Evolutionary conservation across 768 basidiomycete genomes (phyloP), one percentile per base, ranked within the genome.

Genomic region (Lenzites betulinus): DNA sequence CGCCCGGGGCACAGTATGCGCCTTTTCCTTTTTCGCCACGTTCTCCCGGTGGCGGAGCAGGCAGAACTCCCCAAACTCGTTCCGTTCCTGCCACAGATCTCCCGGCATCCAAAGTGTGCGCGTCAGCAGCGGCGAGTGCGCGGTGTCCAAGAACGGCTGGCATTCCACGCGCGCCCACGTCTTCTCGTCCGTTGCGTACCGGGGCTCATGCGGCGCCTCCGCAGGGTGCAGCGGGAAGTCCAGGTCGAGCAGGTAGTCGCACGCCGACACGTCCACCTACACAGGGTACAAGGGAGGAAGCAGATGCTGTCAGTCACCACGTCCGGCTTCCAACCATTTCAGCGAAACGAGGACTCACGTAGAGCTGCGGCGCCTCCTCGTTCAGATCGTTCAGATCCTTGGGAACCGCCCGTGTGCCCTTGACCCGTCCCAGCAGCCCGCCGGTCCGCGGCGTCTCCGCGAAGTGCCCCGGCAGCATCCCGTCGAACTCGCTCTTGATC

Each of bases 31-130:
- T 55, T 48, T 50, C 57, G 56, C 63, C 58, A 75, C 70, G 28
- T 65, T 71, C 62, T 70, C 76, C 66, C 72, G 82, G 64, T 93
- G 88, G 72, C 81, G 85, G 62, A 99, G 78, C 63, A 99, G 70
- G 72, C 95, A 97, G 71, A 93, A 97, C 67, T 98, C 93, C 1
- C 96, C 96, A 73, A 83, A 97, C 59, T 81, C 81, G 70, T 96
- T 93, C 64, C 74, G 74, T 25, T 73, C 75, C 64, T 88, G 83
- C 88, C 93, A 92, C 60, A 74, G 74, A 47, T 79, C 71, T 13
- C 87, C 84, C 7, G 95, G 96, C 41, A 91, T 70, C 88, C 90
- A 96, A 59, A 98, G 78, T 26, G 85, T 81, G 52, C 96, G 81
- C 42, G 90, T 88, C 63, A 93, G 74, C 54, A 85, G 71, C 35